Evolutionary conservation across 2,329 filamentous ascomycete species (phyloP), one percentile per base, ranked within the genome.

Genomic region (Metarhizium anisopliae): DNA sequence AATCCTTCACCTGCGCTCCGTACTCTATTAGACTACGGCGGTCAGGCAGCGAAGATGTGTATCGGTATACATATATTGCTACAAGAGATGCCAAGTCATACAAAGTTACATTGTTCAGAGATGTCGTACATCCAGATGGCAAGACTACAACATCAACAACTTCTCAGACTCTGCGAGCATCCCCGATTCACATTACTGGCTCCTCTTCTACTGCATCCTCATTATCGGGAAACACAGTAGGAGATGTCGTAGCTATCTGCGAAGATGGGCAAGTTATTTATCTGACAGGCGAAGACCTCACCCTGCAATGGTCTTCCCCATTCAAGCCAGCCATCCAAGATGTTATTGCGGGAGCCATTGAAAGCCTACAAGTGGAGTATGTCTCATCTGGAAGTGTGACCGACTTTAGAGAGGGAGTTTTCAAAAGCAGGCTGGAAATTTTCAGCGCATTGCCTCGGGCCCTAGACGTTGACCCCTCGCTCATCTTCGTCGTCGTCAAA

Each of bases 51-150:
- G 76, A 70, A 59, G 75, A 77, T 57, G 70, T 81, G 36, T 73
- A 77, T 45, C 77, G 84, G 61, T 82, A 82, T 63, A 86, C 84
- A 2, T 86, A 85, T 61, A 76, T 80, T 47, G 79, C 82, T 7
- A 84, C 80, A 1, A 70, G 72, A 56, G 74, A 80, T 52, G 70
- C 72, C 1, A 67, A 73, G 1, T 71, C 75, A 40, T 71, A 75
- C 43, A 79, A 80, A 62, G 71, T 86, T 40, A 81, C 79, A 1
- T 68, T 85, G 2, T 86, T 85, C 70, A 80, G 77, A 62, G 83
- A 86, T 61, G 70, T 74, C 3, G 75, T 79, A 10, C 75, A 77
- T 42, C 71, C 72, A 6, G 74, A 78, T 29, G 77, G 77, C 56
- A 77, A 79, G 58, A 80, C 79, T 1, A 75, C 72, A 5, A 80